A percentile compares a stretch with the other conserved stretches of the same genome.
These are phyloP conservation scores for Pleurotus cornucopiae DNA, from an alignment of 768 basidiomycete genomes.

Conservation along the genomic window DNA sequence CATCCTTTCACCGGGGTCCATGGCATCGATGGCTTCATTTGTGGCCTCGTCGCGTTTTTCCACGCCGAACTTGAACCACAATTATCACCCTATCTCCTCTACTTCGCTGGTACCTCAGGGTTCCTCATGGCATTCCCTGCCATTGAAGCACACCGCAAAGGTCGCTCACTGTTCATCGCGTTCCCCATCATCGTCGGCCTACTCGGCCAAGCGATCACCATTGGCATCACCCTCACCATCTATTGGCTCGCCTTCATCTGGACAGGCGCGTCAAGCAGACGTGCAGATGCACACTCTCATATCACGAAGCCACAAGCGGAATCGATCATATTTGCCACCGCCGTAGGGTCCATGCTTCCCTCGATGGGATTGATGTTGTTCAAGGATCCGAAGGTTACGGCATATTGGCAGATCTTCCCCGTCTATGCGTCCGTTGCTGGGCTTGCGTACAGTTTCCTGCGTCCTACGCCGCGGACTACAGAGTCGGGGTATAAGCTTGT, in stretches of 20 bases:
- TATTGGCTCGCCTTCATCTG: constrained; percentile 46
- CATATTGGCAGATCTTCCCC: constrained; percentile 54
- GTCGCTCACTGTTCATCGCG: constrained; percentile 29
- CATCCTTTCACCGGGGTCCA: constrained; percentile 34
- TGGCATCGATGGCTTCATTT: constrained; percentile 35
- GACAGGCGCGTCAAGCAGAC: constrained; percentile 22
- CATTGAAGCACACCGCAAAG: constrained; percentile 39
- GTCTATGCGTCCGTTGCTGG: constrained; percentile 39
- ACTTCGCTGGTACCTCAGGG: constrained; percentile 29
- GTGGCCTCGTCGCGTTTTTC: constrained; percentile 44
- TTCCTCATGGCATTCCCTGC: constrained; percentile 37
- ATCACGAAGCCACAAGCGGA: constrained; percentile 46
- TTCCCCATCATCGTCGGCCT: constrained; percentile 38
- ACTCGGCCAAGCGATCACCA: constrained; percentile 35
- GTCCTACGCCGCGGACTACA: constrained; percentile 26
- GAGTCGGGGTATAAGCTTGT: constrained; percentile 33
- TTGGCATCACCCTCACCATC: constrained; percentile 40
- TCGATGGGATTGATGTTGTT: constrained; percentile 39
- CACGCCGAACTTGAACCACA: constrained; percentile 31
- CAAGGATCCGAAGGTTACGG: constrained; percentile 38
- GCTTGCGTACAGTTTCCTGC: constrained; percentile 32
- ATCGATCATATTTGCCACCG: constrained; percentile 45
- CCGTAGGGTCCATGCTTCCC: constrained; percentile 43
- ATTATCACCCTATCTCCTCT: constrained; percentile 28
- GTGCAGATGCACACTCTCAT: constrained; percentile 9